Evolutionary conservation across 2,329 filamentous ascomycete genomes (phyloP), one percentile per base, ranked within the genome.

Genomic region (Penicillium sp.): DNA sequence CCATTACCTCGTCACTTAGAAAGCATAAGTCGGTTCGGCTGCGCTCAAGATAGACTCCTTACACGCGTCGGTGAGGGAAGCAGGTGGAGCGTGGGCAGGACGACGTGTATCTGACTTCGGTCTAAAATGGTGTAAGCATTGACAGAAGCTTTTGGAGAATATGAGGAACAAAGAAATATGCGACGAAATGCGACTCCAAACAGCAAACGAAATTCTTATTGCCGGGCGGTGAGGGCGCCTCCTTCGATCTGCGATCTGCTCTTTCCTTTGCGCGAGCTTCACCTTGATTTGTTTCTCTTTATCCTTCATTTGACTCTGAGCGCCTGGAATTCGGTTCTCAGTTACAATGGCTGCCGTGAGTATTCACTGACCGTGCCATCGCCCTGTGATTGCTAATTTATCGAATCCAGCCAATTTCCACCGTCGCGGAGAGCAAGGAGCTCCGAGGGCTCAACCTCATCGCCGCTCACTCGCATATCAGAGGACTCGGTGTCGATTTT

Each of bases 381-480:
- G 11, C 30, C 20, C 22, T 33, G 11, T 24, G 35, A 39, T 41
- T 35, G 28, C 45, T 47, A 38, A 28, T 28, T 46, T 28, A 39
- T 11, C 55, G 31, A 44, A 13, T 22, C 9, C 52, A 84, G 82
- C 74, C 76, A 68, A 89, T 90, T 64, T 85, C 85, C 54, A 97
- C 94, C 66, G 86, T 97, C 73, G 89, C 91, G 70, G 92, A 97
- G 81, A 89, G 85, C 74, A 96, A 94, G 77, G 92, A 97, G 83
- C 87, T 97, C 70, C 88, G 92, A 64, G 92, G 92, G 60, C 86
- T 99, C 69, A 97, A 96, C 76, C 88, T 99, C 75, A 95, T 99
- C 74, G 94, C 94, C 56, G 92, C 94, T 53, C 94, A 99, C 79
- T 99, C 94, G 51, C 94, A 99, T 74, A 96, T 99, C 68, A 89